Evolutionary conservation across 257 asterid species (phyloP).

Genomic region (Osmanthus fragrans): DNA sequence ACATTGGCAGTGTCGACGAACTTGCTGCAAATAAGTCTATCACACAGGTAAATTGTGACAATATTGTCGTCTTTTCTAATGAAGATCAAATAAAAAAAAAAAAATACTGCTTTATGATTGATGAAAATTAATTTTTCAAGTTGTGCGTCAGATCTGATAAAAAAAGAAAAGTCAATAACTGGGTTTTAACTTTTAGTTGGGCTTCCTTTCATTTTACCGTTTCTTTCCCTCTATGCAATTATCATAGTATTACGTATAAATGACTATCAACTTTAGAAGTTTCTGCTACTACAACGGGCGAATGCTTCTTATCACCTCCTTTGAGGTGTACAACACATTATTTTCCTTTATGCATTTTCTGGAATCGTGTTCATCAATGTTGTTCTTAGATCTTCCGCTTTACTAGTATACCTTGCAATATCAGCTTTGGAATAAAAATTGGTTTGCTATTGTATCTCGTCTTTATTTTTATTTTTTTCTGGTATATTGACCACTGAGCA

Average conservation of each 20-base stretch:
- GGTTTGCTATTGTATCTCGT: background rate
- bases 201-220: background rate
- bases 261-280: background rate
- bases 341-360: background rate
- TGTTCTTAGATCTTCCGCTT: background rate
- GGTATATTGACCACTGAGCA: constrained; percentile 1
- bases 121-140: background rate
- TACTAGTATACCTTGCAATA: background rate
- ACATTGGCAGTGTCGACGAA: constrained; percentile 91
- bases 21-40: constrained; percentile 93
- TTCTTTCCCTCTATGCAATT: background rate
- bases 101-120: background rate
- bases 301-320: background rate
- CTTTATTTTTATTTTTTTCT: background rate
- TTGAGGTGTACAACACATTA: background rate
- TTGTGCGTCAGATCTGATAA: background rate
- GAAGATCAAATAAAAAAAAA: constrained; percentile 13
- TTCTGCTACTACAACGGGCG: background rate
- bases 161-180: background rate
- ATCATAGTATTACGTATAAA: background rate
- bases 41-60: constrained; percentile 62
- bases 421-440: background rate
- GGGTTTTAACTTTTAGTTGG: constrained; percentile 4
- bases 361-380: background rate
- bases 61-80: background rate